Conservation (phyloP, 169 alveolate species). For the Eimeria maxima region DNA sequence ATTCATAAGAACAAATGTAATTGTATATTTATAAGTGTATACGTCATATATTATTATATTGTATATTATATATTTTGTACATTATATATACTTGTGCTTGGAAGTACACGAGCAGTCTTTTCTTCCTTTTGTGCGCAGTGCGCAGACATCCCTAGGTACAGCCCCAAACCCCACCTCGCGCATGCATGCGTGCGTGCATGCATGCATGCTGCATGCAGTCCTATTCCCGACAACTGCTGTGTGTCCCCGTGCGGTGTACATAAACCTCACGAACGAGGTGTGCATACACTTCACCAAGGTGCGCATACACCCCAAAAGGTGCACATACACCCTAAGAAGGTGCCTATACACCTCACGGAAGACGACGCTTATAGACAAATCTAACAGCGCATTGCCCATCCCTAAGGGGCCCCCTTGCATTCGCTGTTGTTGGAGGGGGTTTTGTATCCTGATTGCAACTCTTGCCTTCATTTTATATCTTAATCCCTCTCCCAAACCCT, state of each 20-base stretch:
- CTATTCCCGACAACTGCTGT: background rate
- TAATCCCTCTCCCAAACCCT: background rate
- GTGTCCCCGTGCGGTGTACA: no score
- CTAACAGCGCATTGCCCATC: background rate
- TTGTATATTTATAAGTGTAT: background rate
- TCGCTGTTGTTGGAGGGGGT: background rate
- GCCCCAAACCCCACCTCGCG: background rate
- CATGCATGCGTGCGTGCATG: no score
- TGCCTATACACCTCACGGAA: background rate
- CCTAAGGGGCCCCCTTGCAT: background rate
- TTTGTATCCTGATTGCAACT: no score
- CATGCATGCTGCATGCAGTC: background rate
- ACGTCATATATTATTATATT: no score
- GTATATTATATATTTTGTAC: no score
- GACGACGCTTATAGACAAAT: background rate
- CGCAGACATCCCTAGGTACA: background rate
- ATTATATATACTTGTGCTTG: no score
- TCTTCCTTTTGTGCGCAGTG: background rate
- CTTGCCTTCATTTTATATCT: no score
- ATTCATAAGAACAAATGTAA: background rate
- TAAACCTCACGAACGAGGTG: background rate
- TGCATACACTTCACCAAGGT: background rate
- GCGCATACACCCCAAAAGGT: background rate
- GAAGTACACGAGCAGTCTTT: no score
- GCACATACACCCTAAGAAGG: background rate